Evolutionary conservation across 352 stramenopile species (phyloP).

Genomic region (Blastocystis sp.): DNA sequence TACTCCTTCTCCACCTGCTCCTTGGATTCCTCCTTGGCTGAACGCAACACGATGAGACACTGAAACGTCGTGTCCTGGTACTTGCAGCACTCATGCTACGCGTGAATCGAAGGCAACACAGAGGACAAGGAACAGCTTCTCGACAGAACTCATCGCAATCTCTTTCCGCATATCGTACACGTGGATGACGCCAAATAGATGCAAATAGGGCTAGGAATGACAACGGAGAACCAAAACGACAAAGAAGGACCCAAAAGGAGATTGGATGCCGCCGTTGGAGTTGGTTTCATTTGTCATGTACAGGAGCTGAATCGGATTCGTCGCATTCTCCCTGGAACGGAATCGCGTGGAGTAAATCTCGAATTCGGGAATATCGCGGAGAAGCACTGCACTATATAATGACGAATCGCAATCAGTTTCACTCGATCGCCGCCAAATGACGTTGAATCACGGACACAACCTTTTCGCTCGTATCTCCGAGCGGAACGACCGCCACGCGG

Average conservation of each 20-base stretch:
- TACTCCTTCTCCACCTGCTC: conserved; percentile 32
- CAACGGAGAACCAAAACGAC: not conserved
- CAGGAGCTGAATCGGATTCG: conserved; percentile 19
- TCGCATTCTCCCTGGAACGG: conserved; percentile 1
- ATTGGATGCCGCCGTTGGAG: not conserved
- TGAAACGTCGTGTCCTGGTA: conserved; percentile 10
- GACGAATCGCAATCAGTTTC: not conserved
- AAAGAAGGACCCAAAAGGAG: conserved; percentile 36
- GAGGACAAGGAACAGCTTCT: conserved; percentile 55
- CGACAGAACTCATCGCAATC: not conserved
- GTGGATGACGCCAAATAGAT: conserved; percentile 15
- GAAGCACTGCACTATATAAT: not conserved
- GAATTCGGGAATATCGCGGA: not conserved
- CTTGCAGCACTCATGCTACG: conserved; percentile 54
- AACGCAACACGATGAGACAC: conserved; percentile 2
- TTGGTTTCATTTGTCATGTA: conserved; percentile 55
- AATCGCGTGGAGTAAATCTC: conserved; percentile 17
- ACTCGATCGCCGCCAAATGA: not conserved
- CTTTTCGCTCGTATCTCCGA: conserved; percentile 27
- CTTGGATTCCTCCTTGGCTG: not conserved
- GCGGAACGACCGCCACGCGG: conserved; percentile 10
- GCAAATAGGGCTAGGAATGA: conserved; percentile 23
- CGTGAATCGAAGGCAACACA: not conserved
- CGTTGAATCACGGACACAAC: conserved; percentile 7
- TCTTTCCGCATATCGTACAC: conserved; percentile 43